Base-by-base conservation (phyloP, 768 basidiomycete genomes). In the Lactarius akahatsu region DNA sequence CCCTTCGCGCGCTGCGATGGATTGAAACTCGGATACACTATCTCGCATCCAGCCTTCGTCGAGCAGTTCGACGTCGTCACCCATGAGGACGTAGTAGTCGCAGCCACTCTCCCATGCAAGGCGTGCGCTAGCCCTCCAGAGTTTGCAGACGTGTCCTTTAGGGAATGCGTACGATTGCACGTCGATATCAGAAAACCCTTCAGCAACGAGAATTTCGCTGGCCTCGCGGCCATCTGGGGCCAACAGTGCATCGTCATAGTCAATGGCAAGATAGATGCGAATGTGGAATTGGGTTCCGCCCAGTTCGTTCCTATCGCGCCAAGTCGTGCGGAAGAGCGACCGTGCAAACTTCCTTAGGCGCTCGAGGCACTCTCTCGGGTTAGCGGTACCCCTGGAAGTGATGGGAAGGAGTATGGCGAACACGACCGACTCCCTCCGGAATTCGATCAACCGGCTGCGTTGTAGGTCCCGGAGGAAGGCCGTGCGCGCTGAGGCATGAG, bases 331-430 rank as follows among this genome's bases (percentile, higher is more conserved):
- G 4, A 71, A 45, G 18, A 86, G 73, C 4, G 83, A 84, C 23
- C 70, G 62, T 0, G 81, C 78, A 69, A 87, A 87, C 0, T 13
- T 50, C 3, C 61, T 30, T 6, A 87, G 79, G 41, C 80, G 76
- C 4, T 72, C 67, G 8, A 86, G 74, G 63, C 85, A 86, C 43
- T 77, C 71, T 0, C 68, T 64, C 0, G 78, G 79, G 5, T 73
- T 66, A 2, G 65, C 36, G 0, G 73, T 72, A 4, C 82, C 81
- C 1, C 81, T 78, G 9, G 85, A 86, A 0, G 86, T 86, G 69
- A 87, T 79, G 2, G 86, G 86, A 10, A 87, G 80, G 3, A 87
- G 76, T 50, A 86, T 77, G 1, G 81, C 86, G 69, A 86, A 84
- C 7, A 73, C 78, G 60, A 78, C 74, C 2, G 72, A 73, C 28